These are phyloP conservation scores for Syzygium jambos DNA, from an alignment of 345 rosid species.

Conservation along the genomic window DNA sequence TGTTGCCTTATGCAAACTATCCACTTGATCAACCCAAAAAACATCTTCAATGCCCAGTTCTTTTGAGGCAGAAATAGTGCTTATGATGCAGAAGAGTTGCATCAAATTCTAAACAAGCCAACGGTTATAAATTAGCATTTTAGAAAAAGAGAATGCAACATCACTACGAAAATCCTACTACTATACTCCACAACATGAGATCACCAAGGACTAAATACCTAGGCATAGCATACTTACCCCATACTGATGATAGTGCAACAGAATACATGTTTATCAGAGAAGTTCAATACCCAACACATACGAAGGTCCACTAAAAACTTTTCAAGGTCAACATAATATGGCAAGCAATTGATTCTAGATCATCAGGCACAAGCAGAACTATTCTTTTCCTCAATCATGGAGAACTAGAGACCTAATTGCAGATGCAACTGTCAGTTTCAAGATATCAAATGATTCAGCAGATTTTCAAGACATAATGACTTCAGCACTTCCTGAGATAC, in stretches of 20 bases:
- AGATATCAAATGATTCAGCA: background rate
- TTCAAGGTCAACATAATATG: background rate
- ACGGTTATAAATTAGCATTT: background rate
- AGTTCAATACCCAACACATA: background rate
- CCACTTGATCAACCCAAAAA: slow-evolving; percentile 73
- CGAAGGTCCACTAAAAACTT: background rate
- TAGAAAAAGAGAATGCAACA: background rate
- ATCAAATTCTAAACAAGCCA: slow-evolving; percentile 44
- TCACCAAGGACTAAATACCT: background rate
- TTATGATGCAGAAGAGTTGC: slow-evolving; percentile 17
- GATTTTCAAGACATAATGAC: background rate
- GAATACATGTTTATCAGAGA: background rate
- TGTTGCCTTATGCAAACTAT: slow-evolving; percentile 44
- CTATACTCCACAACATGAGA: background rate
- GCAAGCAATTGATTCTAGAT: background rate
- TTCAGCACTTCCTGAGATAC: background rate
- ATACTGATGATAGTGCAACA: background rate
- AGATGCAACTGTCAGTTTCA: background rate
- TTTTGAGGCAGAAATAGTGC: slow-evolving; percentile 44
- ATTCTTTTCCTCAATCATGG: background rate
- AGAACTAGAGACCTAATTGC: background rate
- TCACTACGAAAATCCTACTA: background rate
- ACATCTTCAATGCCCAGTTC: slow-evolving; percentile 60
- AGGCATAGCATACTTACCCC: background rate
- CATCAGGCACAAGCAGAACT: background rate